phyloP scores from a whole-genome alignment of 2,329 filamentous ascomycete species.

The Trichoderma oligosporum region DNA sequence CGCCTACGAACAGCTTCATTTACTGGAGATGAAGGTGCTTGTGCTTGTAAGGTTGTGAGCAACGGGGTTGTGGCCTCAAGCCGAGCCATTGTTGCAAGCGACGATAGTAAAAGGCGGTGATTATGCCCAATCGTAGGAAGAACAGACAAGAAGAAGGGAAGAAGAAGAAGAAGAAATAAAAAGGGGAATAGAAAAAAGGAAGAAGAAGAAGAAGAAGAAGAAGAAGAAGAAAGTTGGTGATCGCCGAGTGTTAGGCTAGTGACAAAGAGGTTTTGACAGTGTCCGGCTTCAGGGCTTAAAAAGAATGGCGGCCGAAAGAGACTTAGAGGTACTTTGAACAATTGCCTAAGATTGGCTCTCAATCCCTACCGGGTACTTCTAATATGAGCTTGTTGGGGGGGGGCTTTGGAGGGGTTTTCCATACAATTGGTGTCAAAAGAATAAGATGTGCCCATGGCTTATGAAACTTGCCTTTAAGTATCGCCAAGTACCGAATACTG shows the following conservation, averaged over 20 bases:
- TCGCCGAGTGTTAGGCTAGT: not conserved
- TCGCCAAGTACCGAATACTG: too few species aligned
- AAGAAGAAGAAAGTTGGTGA: not conserved
- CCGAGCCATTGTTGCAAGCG: constrained; percentile 10
- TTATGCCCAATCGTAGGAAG: not conserved
- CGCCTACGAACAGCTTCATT: not conserved
- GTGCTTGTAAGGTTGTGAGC: constrained; percentile 4
- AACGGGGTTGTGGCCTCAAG: constrained; percentile 11
- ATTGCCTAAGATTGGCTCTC: too few species aligned
- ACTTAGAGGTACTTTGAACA: too few species aligned
- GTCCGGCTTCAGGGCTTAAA: too few species aligned
- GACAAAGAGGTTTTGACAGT: not conserved
- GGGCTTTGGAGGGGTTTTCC: too few species aligned
- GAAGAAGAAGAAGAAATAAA: not conserved
- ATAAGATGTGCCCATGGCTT: too few species aligned
- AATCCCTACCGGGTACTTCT: too few species aligned
- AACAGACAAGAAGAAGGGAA: too few species aligned
- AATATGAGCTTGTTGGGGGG: too few species aligned
- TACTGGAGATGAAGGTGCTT: not conserved
- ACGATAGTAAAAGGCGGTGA: not conserved
- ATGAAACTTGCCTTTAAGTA: too few species aligned
- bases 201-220: not conserved
- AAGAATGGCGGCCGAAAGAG: too few species aligned
- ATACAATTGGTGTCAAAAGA: too few species aligned
- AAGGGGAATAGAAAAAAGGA: not conserved